Evolutionary conservation across 805 yeast species (phyloP), one percentile per base, ranked within the genome.

Genomic region (Candida palmyrensis): DNA sequence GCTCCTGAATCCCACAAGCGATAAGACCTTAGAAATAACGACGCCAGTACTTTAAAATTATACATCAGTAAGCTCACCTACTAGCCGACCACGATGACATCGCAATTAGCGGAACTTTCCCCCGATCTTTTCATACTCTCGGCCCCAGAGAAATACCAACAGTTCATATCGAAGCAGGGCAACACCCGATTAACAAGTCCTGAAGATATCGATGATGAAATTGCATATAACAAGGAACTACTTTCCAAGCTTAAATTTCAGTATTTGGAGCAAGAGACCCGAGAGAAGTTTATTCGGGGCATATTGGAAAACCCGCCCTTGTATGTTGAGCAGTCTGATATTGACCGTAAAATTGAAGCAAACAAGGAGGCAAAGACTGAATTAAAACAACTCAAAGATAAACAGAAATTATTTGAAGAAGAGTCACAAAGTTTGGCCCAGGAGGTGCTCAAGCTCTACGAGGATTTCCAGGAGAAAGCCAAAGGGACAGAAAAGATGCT

Each of bases 201-300:
- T 4, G 44, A 36, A 5, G 35, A 44, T 1, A 41, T 66, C 3
- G 52, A 55, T 14, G 62, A 58, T 1, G 65, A 67, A n/a, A 50
- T 69, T 6, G 36, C 47, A 12, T 44, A 49, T 26, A 63, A 63
- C 36, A 60, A 62, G 37, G 66, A 66, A 40, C 47, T 68, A 17
- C 72, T 73, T 38, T 68, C 72, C 12, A 69, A 79, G 37, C 58
- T 81, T 26, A 77, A 79, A 44, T 79, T 79, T 40, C 71, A 78
- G 36, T 82, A 77, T 47, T 51, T 80, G 26, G 90, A 82, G 49
- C 83, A 80, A 45, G 88, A 80, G 41, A 71, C 87, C 3, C 73
- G 82, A 40, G 84, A 80, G 42, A 71, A 74, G 51, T 82, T 82
- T 52, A 56, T 82, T 23, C 56, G 82, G 23, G 59, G 63, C 18